These are phyloP conservation scores for Colletotrichum sp. DNA, from an alignment of 2,329 filamentous ascomycete species.

Conservation along the genomic window DNA sequence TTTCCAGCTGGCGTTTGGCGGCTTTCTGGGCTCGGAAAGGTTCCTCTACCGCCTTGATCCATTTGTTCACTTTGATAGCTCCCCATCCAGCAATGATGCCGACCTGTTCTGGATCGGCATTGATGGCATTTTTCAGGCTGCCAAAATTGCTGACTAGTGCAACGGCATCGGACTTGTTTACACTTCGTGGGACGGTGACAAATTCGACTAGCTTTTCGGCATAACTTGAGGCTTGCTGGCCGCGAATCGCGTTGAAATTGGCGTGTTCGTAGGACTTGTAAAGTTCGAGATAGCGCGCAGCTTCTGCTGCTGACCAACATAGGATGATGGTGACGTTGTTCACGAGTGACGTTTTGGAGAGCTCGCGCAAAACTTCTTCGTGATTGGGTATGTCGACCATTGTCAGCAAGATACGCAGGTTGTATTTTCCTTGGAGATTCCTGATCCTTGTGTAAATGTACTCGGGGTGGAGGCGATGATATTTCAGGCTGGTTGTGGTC, in stretches of 20 bases:
- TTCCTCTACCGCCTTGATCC: slow-evolving; percentile 82
- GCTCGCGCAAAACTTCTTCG: slow-evolving; percentile 85
- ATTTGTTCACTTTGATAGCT: slow-evolving; percentile 89
- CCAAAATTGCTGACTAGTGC: slow-evolving; percentile 92
- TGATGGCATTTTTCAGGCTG: slow-evolving; percentile 83
- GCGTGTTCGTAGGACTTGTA: slow-evolving; percentile 96
- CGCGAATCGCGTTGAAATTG: slow-evolving; percentile 78
- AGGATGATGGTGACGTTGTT: slow-evolving; percentile 92
- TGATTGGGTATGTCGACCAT: slow-evolving; percentile 97
- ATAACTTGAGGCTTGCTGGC: slow-evolving; percentile 83
- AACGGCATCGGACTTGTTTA: slow-evolving; percentile 95
- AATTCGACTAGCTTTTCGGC: slow-evolving; percentile 90
- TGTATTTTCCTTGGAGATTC: slow-evolving; percentile 83
- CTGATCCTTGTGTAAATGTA: slow-evolving; percentile 96
- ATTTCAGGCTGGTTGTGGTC: slow-evolving; percentile 71
- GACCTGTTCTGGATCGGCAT: slow-evolving; percentile 86
- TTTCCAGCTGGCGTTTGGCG: slow-evolving; percentile 48
- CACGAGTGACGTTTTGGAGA: slow-evolving; percentile 90
- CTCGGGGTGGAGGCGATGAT: slow-evolving; percentile 95
- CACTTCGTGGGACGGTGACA: slow-evolving; percentile 83
- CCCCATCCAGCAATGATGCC: slow-evolving; percentile 90
- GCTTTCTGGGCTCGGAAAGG: slow-evolving; percentile 81
- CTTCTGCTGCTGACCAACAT: slow-evolving; percentile 94
- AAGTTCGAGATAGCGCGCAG: slow-evolving; percentile 89
- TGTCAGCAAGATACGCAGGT: slow-evolving; percentile 81